Percentiles rank a stretch among this genome's conserved stretches.
phyloP scores from a whole-genome alignment of 169 alveolate species.

The Blepharisma undulans region DNA sequence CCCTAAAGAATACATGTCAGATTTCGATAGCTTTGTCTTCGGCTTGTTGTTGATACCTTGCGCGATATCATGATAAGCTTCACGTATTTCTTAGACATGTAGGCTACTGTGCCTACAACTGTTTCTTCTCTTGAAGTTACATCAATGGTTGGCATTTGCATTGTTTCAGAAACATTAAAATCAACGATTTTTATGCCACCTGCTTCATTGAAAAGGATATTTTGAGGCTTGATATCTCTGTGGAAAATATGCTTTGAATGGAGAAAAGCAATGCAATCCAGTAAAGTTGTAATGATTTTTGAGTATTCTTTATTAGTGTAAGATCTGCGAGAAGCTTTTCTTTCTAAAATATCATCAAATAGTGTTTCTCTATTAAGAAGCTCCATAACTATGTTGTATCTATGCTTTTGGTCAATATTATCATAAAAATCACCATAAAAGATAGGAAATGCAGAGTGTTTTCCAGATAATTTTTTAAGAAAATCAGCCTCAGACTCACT shows the following conservation, averaged over 20 bases:
- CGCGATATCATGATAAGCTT: neutral
- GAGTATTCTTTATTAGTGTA: too few relatives aligned
- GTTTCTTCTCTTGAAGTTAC: neutral
- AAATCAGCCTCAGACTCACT: too few relatives aligned
- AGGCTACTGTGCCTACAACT: neutral
- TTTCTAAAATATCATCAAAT: too few relatives aligned
- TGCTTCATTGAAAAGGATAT: neutral
- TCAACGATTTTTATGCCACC: neutral
- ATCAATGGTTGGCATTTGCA: neutral
- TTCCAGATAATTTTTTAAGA: too few relatives aligned
- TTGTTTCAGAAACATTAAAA: neutral
- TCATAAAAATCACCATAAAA: too few relatives aligned
- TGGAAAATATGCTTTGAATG: neutral
- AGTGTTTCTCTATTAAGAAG: too few relatives aligned
- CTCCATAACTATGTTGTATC: too few relatives aligned
- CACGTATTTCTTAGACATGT: neutral
- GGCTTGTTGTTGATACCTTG: too few relatives aligned
- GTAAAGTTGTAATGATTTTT: neutral
- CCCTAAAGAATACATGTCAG: neutral
- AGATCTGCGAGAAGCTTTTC: too few relatives aligned
- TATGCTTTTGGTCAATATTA: too few relatives aligned
- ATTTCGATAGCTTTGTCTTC: neutral
- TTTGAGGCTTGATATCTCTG: slow-evolving; percentile 5
- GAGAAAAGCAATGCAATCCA: neutral
- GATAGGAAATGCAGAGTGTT: too few relatives aligned